phyloP scores from a whole-genome alignment of 805 yeast genomes.

The Suhomyces kilbournensis region DNA sequence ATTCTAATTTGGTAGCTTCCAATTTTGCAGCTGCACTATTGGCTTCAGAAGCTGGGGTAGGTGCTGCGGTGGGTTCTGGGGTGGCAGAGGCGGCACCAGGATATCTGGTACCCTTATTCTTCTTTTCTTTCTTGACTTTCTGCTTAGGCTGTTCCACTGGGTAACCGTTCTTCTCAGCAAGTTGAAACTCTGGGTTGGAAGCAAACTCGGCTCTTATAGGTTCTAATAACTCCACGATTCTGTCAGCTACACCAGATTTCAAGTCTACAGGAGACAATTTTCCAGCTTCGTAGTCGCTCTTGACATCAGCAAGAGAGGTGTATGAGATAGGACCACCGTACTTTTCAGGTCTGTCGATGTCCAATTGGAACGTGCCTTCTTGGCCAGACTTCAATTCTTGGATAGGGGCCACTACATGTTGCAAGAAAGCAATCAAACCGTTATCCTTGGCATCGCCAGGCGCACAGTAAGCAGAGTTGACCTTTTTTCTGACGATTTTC shows the following conservation, averaged over 20 bases:
- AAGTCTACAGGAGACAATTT: conserved; percentile 89
- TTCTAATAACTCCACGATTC: conserved; percentile 72
- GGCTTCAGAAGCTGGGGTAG: neutral
- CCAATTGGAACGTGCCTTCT: conserved; percentile 57
- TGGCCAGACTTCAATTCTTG: conserved; percentile 67
- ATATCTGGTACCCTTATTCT: conserved; percentile 85
- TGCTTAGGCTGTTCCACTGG: conserved; percentile 65
- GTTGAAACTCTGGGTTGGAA: conserved; percentile 66
- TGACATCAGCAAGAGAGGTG: conserved; percentile 62
- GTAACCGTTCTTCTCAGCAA: conserved; percentile 75
- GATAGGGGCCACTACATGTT: conserved; percentile 82
- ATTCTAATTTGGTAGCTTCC: conserved; percentile 10
- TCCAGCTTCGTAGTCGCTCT: conserved; percentile 67
- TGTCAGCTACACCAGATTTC: conserved; percentile 86
- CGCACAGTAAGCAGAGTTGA: conserved; percentile 89
- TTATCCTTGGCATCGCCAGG: conserved; percentile 90
- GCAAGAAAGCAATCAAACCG: conserved; percentile 83
- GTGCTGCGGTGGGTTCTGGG: conserved; percentile 5
- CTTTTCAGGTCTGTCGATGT: conserved; percentile 88
- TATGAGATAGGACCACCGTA: conserved; percentile 91
- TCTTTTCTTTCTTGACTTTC: conserved; percentile 76
- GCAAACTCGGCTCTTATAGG: conserved; percentile 77
- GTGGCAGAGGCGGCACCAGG: conserved; percentile 55
- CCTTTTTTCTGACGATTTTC: conserved; percentile 82
- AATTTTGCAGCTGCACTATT: conserved; percentile 7